Evolutionary conservation across 192 early-diverging fungal species (phyloP).

Genomic region (Coemansia guatemalensis): DNA sequence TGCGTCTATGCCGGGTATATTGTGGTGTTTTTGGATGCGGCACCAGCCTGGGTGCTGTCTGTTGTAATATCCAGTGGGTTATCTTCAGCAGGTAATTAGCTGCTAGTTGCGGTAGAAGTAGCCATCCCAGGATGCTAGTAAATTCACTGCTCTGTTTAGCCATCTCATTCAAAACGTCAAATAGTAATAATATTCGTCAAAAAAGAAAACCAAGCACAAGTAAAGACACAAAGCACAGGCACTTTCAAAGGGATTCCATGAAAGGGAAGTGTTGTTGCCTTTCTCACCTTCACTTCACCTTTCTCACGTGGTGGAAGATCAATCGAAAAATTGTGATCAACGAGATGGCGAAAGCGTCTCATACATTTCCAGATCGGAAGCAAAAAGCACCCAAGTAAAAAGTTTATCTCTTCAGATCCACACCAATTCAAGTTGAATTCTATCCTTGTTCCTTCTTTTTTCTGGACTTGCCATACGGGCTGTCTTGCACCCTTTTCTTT

Average conservation of each 20-base stretch:
- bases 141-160: slow-evolving; percentile 5
- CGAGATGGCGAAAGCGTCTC: no score
- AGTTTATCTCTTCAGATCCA: background rate
- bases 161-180: background rate
- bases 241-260: background rate
- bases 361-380: background rate
- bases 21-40: slow-evolving; percentile 27
- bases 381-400: background rate
- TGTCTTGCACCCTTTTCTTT: background rate
- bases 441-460: background rate
- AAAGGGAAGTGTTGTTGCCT: background rate
- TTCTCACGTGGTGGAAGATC: background rate
- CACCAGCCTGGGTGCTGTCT: slow-evolving; percentile 29
- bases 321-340: background rate
- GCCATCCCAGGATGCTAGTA: slow-evolving; percentile 40
- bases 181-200: background rate
- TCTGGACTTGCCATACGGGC: no score
- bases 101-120: slow-evolving; percentile 42
- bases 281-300: background rate
- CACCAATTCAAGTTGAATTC: background rate
- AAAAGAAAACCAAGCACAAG: background rate
- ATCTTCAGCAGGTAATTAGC: slow-evolving; percentile 26
- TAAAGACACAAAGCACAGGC: background rate
- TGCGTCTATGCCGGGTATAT: slow-evolving; percentile 36
- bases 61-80: slow-evolving; percentile 32